These are phyloP conservation scores for Apiotrichum veenhuisii DNA, from an alignment of 1,284 basidiomycete species.

Conservation along the genomic window DNA sequence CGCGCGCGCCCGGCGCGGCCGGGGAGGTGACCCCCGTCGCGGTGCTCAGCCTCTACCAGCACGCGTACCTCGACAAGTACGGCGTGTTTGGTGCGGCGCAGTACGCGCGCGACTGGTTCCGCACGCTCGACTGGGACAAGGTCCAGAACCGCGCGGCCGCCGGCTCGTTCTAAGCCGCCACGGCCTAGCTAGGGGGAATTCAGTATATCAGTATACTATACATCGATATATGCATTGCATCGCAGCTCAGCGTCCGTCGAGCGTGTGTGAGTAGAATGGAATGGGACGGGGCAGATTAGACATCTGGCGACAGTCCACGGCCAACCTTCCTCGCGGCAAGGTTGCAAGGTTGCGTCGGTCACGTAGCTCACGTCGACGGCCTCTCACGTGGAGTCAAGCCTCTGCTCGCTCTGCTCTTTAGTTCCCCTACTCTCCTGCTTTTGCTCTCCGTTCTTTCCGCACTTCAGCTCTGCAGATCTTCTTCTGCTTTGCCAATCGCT, in stretches of 20 bases:
- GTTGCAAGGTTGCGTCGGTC: too few species aligned
- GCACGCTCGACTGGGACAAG: conserved; percentile 77
- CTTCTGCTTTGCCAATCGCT: neutral
- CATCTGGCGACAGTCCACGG: too few species aligned
- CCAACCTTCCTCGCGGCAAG: too few species aligned
- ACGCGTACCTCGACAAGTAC: conserved; percentile 86
- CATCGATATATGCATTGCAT: conserved; percentile 21
- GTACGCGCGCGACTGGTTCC: conserved; percentile 87
- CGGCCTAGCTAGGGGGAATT: neutral
- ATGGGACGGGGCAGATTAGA: too few species aligned
- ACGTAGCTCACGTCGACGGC: too few species aligned
- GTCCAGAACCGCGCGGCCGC: conserved; percentile 46
- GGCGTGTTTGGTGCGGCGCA: conserved; percentile 92
- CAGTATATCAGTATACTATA: neutral
- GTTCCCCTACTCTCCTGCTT: too few species aligned
- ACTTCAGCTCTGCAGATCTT: neutral
- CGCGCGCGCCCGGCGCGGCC: neutral
- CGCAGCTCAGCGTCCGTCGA: conserved; percentile 2
- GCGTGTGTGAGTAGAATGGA: too few species aligned
- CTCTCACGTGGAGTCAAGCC: too few species aligned
- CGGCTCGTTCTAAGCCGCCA: conserved; percentile 9
- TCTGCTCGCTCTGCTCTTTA: too few species aligned
- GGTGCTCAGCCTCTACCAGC: conserved; percentile 82
- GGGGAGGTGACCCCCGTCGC: conserved; percentile 51
- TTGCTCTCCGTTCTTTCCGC: too few species aligned